Conservation (phyloP, 2,329 filamentous ascomycete genomes). For the Xylariomycetidae sp. region DNA sequence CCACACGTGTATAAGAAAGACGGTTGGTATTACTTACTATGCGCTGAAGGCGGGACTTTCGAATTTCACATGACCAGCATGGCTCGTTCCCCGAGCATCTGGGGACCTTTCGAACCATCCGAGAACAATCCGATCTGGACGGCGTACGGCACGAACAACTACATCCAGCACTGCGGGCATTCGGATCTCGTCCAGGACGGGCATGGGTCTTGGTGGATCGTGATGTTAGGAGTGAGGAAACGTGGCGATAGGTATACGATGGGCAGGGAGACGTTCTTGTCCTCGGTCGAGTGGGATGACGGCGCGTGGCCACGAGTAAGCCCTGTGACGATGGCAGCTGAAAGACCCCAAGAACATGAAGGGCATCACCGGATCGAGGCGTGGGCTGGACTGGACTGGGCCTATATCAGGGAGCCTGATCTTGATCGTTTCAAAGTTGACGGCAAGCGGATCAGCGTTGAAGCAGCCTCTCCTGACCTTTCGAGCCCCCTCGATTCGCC, state of each 20-base stretch:
- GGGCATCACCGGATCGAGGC: neutral
- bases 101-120: neutral
- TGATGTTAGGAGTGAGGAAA: neutral
- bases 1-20: neutral
- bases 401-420: neutral
- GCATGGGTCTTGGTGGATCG: neutral
- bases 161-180: neutral
- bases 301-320: neutral
- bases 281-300: neutral
- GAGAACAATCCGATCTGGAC: neutral
- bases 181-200: neutral
- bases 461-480: neutral
- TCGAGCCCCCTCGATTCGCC: neutral
- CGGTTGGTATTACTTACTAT: neutral
- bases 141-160: neutral
- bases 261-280: neutral
- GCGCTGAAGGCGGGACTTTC: neutral
- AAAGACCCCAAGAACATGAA: neutral
- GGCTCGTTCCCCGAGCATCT: neutral
- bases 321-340: neutral
- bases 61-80: constrained; percentile 1
- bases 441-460: neutral
- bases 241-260: neutral
- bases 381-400: neutral
- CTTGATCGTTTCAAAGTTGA: neutral